Base-by-base conservation (phyloP, 768 basidiomycete species). In the Chlorophyllum brunneum region DNA sequence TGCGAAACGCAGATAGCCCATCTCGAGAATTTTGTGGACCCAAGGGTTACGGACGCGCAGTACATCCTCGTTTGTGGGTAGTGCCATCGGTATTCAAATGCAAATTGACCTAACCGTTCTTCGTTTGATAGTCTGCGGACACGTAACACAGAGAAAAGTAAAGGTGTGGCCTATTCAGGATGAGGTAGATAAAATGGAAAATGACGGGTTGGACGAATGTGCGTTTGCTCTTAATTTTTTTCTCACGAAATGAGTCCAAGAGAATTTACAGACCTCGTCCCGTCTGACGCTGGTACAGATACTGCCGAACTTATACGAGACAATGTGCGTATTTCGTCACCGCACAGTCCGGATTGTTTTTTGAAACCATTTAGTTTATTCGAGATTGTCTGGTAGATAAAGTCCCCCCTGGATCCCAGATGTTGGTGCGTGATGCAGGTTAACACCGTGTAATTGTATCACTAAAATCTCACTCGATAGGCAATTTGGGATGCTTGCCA, bases 401-500 rank as follows among this genome's bases (percentile, higher is more conserved):
- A 0, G 11, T 46, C 11, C 4, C 2, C 2, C 30, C 31, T 23
- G 31, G 20, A 10, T 31, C 30, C 4, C 30, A 46, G 15, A 34
- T 46, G 45, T 6, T 46, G 11, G 45, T 46, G 18, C 10, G 30
- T 24, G 11, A 5, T 36, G 13, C 16, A 2, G 8, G 13, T 27
- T 22, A 15, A 20, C 13, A n/a, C 31, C 8, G 27, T 34, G 11
- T 6, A 34, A 11, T 27, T n/a, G n/a, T n/a, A n/a, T 22, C 6
- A 31, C 18, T 46, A n/a, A 31, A 34, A 22, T 16, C 3, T 34
- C 0, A 46, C 34, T 31, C 20, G 18, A 13, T 23, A 46, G 45
- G 45, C 45, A 46, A 34, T 33, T 31, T 46, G 16, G 31, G 45
- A 46, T 24, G n/a, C 45, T 23, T 46, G 45, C 22, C 45, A 46